Base-by-base conservation (phyloP, 805 yeast species). In the Saturnispora galanensis region DNA sequence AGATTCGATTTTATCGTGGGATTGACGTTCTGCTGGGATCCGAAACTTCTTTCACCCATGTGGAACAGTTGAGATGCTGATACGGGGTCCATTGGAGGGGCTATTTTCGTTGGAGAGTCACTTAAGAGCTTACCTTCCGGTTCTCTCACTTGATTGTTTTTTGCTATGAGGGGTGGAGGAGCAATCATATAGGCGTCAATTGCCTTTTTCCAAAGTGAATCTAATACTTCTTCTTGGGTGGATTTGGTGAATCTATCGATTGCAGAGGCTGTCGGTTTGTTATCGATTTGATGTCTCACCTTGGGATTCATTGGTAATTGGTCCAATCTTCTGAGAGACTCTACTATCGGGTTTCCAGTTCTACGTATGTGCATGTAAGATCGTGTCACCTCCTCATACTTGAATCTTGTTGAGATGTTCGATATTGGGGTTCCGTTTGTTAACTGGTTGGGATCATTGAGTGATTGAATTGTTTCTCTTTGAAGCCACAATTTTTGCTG, bases 401-500 rank as follows among this genome's bases (percentile, higher is more conserved):
- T 93, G n/a, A 86, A 73, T 51, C 85, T 71, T 6, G 78, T 71
- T 36, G 73, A 73, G 56, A 65, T 64, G 31, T 68, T 53, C 13
- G 55, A 51, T 16, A 60, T 41, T 9, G 49, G 44, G 26, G 48
- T 53, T 26, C 53, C 55, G 28, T 52, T 57, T 50, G 53, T 62
- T 2, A 31, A 36, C 10, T 41, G 49, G 18, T 41, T 48, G 42
- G 79, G 61, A 57, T 81, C 89, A 64, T 81, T 65, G 35, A 82
- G 65, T 2, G 85, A 77, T 53, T 76, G 81, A 29, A 59, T 47
- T 42, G 57, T 59, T 52, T 84, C 90, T 51, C 90, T 68, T 59
- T 84, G 95, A 31, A 86, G 65, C 95, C 95, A 85, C 42, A 87
- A 69, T 50, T 80, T 74, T 56, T 84, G 93, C 56, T 86, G 95